These are phyloP conservation scores for Lentinula lateritia DNA, from an alignment of 768 basidiomycete species.

Conservation along the genomic window DNA sequence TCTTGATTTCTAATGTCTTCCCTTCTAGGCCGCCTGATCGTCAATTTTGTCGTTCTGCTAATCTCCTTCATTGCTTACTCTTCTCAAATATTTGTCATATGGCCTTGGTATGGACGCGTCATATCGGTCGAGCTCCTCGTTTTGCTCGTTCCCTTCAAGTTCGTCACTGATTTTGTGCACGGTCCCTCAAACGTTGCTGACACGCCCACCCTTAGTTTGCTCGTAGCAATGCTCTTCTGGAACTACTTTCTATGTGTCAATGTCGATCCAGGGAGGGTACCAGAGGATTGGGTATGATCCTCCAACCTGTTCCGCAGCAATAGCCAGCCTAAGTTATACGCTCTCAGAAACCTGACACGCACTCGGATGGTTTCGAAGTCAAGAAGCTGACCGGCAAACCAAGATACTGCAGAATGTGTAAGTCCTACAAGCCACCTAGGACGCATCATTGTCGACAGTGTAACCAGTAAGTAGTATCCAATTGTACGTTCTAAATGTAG, in stretches of 20 bases:
- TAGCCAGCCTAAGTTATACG: not conserved
- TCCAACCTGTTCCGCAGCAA: not conserved
- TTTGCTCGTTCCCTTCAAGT: constrained; percentile 92
- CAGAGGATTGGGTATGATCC: constrained; percentile 63
- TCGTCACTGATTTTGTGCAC: constrained; percentile 20
- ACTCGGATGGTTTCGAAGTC: constrained; percentile 77
- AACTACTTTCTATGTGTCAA: constrained; percentile 83
- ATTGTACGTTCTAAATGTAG: not conserved
- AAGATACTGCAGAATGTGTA: constrained; percentile 83
- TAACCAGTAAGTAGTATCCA: constrained; percentile 49
- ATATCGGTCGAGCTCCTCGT: constrained; percentile 68
- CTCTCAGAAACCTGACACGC: constrained; percentile 67
- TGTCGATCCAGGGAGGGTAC: constrained; percentile 84
- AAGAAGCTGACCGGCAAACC: constrained; percentile 83
- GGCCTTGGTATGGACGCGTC: constrained; percentile 86
- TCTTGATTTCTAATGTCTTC: constrained; percentile 24
- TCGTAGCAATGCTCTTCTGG: constrained; percentile 77
- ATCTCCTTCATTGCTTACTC: constrained; percentile 86
- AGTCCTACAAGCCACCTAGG: constrained; percentile 79
- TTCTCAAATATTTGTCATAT: constrained; percentile 58
- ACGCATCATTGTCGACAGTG: constrained; percentile 93
- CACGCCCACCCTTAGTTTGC: constrained; percentile 39
- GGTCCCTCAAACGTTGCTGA: not conserved
- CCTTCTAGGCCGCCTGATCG: constrained; percentile 55
- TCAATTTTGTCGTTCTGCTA: constrained; percentile 63